Percentiles rank a stretch among this genome's conserved stretches.
phyloP scores from a whole-genome alignment of 495 filamentous ascomycete genomes.

The Penicillium canariense region DNA sequence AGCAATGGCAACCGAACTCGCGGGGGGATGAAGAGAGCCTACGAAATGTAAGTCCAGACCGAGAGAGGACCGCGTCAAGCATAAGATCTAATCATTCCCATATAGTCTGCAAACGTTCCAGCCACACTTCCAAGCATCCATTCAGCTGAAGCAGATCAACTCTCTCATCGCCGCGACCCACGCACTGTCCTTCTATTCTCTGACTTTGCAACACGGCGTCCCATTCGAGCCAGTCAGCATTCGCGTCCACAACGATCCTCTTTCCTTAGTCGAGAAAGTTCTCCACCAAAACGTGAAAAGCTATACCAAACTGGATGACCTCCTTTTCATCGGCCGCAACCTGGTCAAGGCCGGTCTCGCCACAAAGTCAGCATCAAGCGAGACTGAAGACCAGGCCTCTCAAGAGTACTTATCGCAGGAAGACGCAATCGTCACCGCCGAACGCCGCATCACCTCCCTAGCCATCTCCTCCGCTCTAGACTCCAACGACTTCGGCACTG shows the following conservation, averaged over 20 bases:
- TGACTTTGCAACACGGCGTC: conserved; percentile 86
- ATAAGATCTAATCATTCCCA: conserved; percentile 10
- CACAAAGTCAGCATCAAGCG: conserved; percentile 19
- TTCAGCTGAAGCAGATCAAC: conserved; percentile 54
- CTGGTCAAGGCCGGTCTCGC: conserved; percentile 70
- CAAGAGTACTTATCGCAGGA: conserved; percentile 19
- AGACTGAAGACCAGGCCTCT: conserved; percentile 13
- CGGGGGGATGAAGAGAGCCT: conserved; percentile 79
- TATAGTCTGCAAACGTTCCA: conserved; percentile 69
- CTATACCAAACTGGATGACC: conserved; percentile 83
- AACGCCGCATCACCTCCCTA: conserved; percentile 77
- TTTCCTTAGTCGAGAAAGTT: conserved; percentile 78
- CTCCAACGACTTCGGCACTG: conserved; percentile 93
- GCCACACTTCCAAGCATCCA: conserved; percentile 57
- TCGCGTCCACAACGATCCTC: conserved; percentile 79
- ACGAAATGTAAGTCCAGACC: conserved; percentile 65
- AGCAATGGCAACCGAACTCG: conserved; percentile 83
- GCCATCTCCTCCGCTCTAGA: conserved; percentile 82
- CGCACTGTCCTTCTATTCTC: conserved; percentile 78
- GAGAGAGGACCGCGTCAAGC: background rate
- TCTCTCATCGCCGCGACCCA: conserved; percentile 85
- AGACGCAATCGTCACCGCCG: conserved; percentile 38
- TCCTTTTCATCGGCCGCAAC: conserved; percentile 73
- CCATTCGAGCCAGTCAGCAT: conserved; percentile 91
- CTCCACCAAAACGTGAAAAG: conserved; percentile 82